Percentiles rank a stretch among this genome's conserved stretches.
These are phyloP conservation scores for Primulina tabacum DNA, from an alignment of 257 asterid genomes.

Conservation along the genomic window DNA sequence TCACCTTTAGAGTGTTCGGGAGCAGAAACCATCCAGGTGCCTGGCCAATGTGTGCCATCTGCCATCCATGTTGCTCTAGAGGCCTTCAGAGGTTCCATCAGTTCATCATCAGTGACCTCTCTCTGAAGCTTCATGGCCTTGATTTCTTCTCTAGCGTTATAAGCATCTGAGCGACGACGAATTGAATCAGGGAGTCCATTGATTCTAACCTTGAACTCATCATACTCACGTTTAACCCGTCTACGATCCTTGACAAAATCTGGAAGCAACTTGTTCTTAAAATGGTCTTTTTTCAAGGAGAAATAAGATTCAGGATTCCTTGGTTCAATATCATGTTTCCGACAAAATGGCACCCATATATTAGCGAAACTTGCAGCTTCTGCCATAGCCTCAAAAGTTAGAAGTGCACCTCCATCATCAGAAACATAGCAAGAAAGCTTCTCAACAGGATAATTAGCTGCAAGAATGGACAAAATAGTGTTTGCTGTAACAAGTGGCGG, in stretches of 20 bases:
- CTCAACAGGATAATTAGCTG: slow-evolving; percentile 60
- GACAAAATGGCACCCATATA: slow-evolving; percentile 65
- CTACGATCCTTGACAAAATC: slow-evolving; percentile 65
- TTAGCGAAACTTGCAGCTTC: slow-evolving; percentile 64
- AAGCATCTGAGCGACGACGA: slow-evolving; percentile 61
- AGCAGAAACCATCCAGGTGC: slow-evolving; percentile 49
- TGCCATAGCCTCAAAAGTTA: slow-evolving; percentile 70
- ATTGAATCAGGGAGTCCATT: slow-evolving; percentile 56
- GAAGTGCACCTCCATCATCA: slow-evolving; percentile 63
- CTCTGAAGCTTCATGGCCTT: slow-evolving; percentile 52
- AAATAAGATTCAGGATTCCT: slow-evolving; percentile 58
- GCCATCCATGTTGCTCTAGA: slow-evolving; percentile 79
- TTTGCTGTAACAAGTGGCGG: slow-evolving; percentile 67
- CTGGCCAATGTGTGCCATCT: slow-evolving; percentile 76
- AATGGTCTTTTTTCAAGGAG: slow-evolving; percentile 49
- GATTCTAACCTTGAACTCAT: slow-evolving; percentile 63
- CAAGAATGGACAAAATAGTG: slow-evolving; percentile 55
- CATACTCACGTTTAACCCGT: slow-evolving; percentile 61
- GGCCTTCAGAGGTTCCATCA: slow-evolving; percentile 43
- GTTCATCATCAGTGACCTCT: slow-evolving; percentile 41
- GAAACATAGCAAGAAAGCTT: slow-evolving; percentile 63
- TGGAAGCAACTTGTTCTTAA: slow-evolving; percentile 44
- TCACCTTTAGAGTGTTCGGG: slow-evolving; percentile 52
- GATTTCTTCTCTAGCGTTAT: slow-evolving; percentile 59
- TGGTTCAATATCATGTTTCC: slow-evolving; percentile 58